Evolutionary conservation across 768 basidiomycete species (phyloP).

Genomic region (Podaxis rugospora): DNA sequence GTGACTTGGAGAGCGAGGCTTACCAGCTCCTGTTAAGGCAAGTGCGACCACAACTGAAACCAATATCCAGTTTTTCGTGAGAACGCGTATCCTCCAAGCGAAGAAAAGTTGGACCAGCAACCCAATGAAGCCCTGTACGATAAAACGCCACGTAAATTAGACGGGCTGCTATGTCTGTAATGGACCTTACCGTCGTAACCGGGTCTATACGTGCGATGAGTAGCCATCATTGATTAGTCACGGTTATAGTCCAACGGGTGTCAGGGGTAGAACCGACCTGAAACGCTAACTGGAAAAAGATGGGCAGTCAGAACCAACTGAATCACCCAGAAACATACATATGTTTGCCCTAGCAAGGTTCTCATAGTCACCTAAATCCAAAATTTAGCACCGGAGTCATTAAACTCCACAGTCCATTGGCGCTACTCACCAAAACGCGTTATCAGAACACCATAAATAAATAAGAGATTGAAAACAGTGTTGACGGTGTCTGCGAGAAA

Average conservation of each 20-base stretch:
- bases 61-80: constrained; percentile 20
- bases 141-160: background rate
- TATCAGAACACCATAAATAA: constrained; percentile 45
- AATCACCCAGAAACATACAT: background rate
- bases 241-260: background rate
- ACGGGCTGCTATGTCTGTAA: background rate
- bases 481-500: constrained; percentile 46
- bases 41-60: constrained; percentile 15
- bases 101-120: constrained; percentile 43
- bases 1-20: background rate
- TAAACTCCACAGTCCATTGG: background rate
- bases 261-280: background rate
- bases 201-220: background rate
- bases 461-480: constrained; percentile 36
- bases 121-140: constrained; percentile 37
- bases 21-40: constrained; percentile 18
- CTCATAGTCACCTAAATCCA: constrained; percentile 13
- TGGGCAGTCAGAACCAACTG: background rate
- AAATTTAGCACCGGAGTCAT: background rate
- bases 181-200: background rate
- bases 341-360: constrained; percentile 7
- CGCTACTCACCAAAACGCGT: constrained; percentile 36
- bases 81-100: constrained; percentile 29
- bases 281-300: background rate
- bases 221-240: background rate